Evolutionary conservation across 2,329 filamentous ascomycete genomes (phyloP).

Genomic region (Beauveria varroae): DNA sequence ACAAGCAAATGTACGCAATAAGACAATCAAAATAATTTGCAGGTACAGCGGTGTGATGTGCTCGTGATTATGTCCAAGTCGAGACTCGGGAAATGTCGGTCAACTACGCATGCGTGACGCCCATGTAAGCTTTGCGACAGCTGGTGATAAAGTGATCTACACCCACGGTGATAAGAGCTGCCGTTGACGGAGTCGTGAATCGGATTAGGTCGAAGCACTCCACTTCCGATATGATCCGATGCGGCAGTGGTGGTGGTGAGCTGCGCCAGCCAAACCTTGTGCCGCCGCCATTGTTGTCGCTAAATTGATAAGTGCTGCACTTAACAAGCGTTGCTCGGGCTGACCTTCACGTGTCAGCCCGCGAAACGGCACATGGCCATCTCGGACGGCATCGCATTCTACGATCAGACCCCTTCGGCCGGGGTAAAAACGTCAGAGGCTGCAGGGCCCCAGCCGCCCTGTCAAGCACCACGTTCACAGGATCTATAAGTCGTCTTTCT

Average conservation of each 20-base stretch:
- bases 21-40: background rate
- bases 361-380: background rate
- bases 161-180: background rate
- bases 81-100: background rate
- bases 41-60: background rate
- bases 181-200: background rate
- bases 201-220: background rate
- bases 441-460: background rate
- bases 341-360: background rate
- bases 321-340: background rate
- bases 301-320: background rate
- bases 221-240: conserved; percentile 7
- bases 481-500: no score
- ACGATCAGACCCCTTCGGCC: background rate
- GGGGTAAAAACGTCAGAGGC: background rate
- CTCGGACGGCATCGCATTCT: background rate
- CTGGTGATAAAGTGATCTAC: background rate
- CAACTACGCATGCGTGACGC: background rate
- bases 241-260: background rate
- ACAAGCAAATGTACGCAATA: background rate
- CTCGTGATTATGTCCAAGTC: background rate
- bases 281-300: background rate
- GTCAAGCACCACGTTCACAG: no score
- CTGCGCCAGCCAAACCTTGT: background rate
- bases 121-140: background rate